Base-by-base conservation (phyloP, 257 asterid genomes). In the Salvia rosmarinus region DNA sequence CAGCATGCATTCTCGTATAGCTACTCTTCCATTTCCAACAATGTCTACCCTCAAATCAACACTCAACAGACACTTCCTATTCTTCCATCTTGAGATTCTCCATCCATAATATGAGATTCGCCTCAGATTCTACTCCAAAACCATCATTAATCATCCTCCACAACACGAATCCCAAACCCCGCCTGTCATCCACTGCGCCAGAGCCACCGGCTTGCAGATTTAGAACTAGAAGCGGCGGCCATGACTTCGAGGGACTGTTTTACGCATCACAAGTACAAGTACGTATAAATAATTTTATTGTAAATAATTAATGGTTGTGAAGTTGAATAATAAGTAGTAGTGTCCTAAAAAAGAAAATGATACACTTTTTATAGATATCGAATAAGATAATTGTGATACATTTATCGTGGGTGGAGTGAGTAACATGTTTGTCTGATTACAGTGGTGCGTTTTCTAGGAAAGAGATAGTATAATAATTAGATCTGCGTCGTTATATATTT, bases 241-340 rank as follows among this genome's bases (percentile, higher is more conserved):
- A 54, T 54, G 61, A 54, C 61, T 54, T 21, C 61, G 78, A 71
- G 50, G 81, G 74, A 14, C 65, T 66, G 2, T 79, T 80, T 6
- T 79, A 69, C 13, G 52, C 14, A 6, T 16, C 61, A 4, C 61
- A 23, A 9, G 61, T n/a, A 57, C 4, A 25, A 25, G n/a, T n/a
- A n/a, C n/a, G n/a, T n/a, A n/a, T n/a, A n/a, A n/a, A n/a, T n/a
- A n/a, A n/a, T n/a, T n/a, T n/a, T n/a, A n/a, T n/a, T n/a, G n/a
- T n/a, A n/a, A n/a, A n/a, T n/a, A n/a, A n/a, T n/a, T n/a, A n/a
- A n/a, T n/a, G n/a, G n/a, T n/a, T n/a, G n/a, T n/a, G n/a, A n/a
- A n/a, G n/a, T n/a, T n/a, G n/a, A n/a, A n/a, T n/a, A n/a, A n/a
- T n/a, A n/a, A n/a, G n/a, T n/a, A n/a, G n/a, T n/a, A n/a, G n/a